phyloP scores from a whole-genome alignment of 2,329 filamentous ascomycete genomes.

The Hyphodiscus sp. region DNA sequence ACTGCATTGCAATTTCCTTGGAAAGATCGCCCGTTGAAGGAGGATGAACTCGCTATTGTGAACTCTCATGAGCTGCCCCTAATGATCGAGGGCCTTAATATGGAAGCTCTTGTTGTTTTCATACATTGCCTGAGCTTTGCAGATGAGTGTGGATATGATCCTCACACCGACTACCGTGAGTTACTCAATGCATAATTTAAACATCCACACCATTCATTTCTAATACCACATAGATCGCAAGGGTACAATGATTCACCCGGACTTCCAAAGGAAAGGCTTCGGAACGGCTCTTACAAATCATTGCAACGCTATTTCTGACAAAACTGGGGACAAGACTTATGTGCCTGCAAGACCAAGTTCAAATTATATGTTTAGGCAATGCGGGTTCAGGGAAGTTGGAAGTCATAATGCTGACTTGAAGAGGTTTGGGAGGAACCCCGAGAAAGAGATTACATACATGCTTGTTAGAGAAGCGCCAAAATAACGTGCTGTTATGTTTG shows the following conservation, averaged over 20 bases:
- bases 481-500: background rate
- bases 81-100: slow-evolving; percentile 9
- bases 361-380: slow-evolving; percentile 12
- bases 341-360: slow-evolving; percentile 10
- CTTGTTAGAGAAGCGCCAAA: background rate
- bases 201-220: background rate
- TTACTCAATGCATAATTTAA: background rate
- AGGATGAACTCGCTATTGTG: slow-evolving; percentile 8
- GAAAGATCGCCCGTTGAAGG: slow-evolving; percentile 13
- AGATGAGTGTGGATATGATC: slow-evolving; percentile 16
- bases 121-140: slow-evolving; percentile 5
- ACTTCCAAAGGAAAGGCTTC: slow-evolving; percentile 14
- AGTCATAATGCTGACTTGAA: slow-evolving; percentile 11
- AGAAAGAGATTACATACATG: background rate
- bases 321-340: slow-evolving; percentile 10
- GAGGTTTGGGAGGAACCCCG: background rate
- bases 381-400: slow-evolving; percentile 13
- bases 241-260: slow-evolving; percentile 17
- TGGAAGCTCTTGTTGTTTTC: slow-evolving; percentile 9
- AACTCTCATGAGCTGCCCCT: slow-evolving; percentile 8
- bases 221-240: slow-evolving; percentile 13
- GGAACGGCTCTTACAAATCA: slow-evolving; percentile 12
- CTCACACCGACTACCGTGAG: slow-evolving; percentile 19
- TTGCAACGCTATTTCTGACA: slow-evolving; percentile 16
- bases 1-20: slow-evolving; percentile 19